Evolutionary conservation across 371 early-diverging fungal species (phyloP).

Genomic region (Rhizomucor pusillus): DNA sequence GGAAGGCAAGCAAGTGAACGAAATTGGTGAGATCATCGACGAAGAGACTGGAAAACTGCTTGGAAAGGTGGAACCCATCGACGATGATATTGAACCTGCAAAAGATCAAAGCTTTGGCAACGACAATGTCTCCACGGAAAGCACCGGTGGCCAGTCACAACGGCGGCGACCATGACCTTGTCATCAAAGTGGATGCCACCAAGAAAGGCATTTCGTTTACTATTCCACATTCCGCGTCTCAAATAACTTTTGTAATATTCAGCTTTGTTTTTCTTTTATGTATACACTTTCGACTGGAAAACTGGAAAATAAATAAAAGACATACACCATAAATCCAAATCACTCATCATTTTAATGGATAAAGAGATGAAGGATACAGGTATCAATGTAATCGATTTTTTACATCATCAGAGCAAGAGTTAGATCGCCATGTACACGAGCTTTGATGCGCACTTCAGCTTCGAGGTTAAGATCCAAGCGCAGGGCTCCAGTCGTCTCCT

Average conservation of each 20-base stretch:
- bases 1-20: background rate
- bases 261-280: background rate
- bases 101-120: no score
- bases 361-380: no score
- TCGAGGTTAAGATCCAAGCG: slow-evolving; percentile 15
- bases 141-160: no score
- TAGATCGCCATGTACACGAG: slow-evolving; percentile 10
- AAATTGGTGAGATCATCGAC: slow-evolving; percentile 1
- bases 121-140: no score
- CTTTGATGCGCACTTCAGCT: slow-evolving; percentile 6
- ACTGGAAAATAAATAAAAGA: no score
- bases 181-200: slow-evolving; percentile 1
- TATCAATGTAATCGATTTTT: no score
- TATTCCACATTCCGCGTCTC: slow-evolving; percentile 3
- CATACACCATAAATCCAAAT: no score
- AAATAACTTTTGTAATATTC: no score
- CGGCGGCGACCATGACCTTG: background rate
- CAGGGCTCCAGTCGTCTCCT: slow-evolving; percentile 3
- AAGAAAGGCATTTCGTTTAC: slow-evolving; percentile 2
- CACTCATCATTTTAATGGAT: slow-evolving; percentile 3
- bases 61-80: background rate
- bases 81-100: background rate
- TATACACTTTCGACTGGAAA: no score
- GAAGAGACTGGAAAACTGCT: background rate
- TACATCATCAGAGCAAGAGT: no score